These are phyloP conservation scores for Chytriomyces sp. DNA, from an alignment of 192 early-diverging fungal species.

Conservation along the genomic window DNA sequence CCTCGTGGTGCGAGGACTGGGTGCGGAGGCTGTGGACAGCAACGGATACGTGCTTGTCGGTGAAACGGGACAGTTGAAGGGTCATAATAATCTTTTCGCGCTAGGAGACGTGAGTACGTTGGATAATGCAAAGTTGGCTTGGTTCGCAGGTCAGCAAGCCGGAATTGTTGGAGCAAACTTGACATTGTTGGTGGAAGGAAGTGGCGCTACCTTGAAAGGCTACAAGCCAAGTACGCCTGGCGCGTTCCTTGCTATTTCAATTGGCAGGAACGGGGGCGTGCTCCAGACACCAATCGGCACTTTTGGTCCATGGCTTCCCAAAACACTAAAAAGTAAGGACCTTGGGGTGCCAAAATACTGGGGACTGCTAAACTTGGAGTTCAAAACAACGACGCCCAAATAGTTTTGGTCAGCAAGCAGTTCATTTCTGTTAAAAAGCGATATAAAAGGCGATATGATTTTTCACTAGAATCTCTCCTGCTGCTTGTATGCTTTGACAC, in stretches of 20 bases:
- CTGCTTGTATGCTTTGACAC: too few species aligned
- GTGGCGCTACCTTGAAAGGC: slow-evolving; percentile 1
- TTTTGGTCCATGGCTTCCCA: slow-evolving; percentile 29
- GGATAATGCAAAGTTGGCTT: slow-evolving; percentile 43
- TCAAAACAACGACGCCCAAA: too few species aligned
- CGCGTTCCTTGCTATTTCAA: slow-evolving; percentile 12
- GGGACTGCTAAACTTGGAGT: slow-evolving; percentile 13
- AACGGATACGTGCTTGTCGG: slow-evolving; percentile 64
- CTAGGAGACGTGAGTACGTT: slow-evolving; percentile 70
- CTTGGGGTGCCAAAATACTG: slow-evolving; percentile 22
- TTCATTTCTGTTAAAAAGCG: too few species aligned
- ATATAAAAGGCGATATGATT: too few species aligned
- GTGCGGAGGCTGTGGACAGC: slow-evolving; percentile 53
- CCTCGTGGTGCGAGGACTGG: slow-evolving; percentile 54
- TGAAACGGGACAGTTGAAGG: slow-evolving; percentile 72
- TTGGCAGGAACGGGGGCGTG: slow-evolving; percentile 38
- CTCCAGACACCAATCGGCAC: slow-evolving; percentile 27
- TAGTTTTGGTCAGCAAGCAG: too few species aligned
- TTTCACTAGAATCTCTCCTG: too few species aligned
- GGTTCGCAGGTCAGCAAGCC: slow-evolving; percentile 17
- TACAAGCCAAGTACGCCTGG: slow-evolving; percentile 17
- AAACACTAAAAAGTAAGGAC: slow-evolving; percentile 28
- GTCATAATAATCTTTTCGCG: slow-evolving; percentile 70
- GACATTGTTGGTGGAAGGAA: slow-evolving; percentile 20
- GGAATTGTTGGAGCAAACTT: slow-evolving; percentile 34